Evolutionary conservation across 495 filamentous ascomycete genomes (phyloP), one percentile per base, ranked within the genome.

Genomic region (Chaetomium fimeti): DNA sequence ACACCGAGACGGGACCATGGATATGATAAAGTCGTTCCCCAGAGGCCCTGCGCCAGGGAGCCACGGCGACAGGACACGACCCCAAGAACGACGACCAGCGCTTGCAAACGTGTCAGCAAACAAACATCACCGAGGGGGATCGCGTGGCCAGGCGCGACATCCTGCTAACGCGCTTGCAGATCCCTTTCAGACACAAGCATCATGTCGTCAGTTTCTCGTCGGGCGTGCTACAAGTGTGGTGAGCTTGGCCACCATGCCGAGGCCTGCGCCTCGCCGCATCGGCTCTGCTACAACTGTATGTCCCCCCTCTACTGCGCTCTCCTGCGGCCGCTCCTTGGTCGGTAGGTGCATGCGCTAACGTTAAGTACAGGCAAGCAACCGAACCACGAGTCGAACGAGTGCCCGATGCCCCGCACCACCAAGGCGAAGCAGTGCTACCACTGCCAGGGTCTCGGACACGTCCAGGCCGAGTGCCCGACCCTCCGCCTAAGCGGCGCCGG

Each of bases 381-480:
- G 69, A 90, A 95, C 76, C 95, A 99, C 79, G 95, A 99, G 78
- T 97, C 93, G 60, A 98, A 93, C 82, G 87, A 87, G 72, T 99
- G 95, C 84, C 95, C 95, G 67, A 89, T 90, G 75, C 95, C 95
- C 68, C 87, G 95, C 77, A 96, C 93, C 48, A 97, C 95, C 65
- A 94, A 99, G 79, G 90, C 91, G 47, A 99, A 99, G 86, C 95
- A 99, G 81, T 99, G 95, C 87, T 99, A 99, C 76, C 94, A 98
- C 81, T 99, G 95, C 83, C 94, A 98, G 79, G 95, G 95, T 42
- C 83, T 97, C 65, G 95, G 95, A 63, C 95, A 99, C 75, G 94
- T 99, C 72, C 95, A 99, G 81, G 95, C 95, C 66, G 95, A 98
- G 77, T 99, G 95, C 85, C 95, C 95, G 66, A 99, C 95, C 57